Evolutionary conservation across 2,329 filamentous ascomycete species (phyloP), one percentile per base, ranked within the genome.

Genomic region (Ambrosiella xylebori): DNA sequence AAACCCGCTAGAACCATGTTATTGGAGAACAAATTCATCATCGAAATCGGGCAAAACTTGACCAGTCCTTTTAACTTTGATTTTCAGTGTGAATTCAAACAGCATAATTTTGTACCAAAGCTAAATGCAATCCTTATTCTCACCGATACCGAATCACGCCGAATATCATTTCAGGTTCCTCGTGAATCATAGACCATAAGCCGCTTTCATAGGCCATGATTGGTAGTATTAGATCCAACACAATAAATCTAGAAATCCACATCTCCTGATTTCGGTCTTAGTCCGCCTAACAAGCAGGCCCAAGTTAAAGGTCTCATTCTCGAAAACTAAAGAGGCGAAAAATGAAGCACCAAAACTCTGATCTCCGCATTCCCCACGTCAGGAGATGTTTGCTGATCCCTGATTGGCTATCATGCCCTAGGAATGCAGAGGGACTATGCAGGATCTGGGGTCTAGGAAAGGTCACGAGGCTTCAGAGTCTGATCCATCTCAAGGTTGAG

Each of bases 391-490:
- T 39, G 11, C 36, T 53, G 39, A 40, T 40, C 49, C 50, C 38
- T 58, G 57, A 58, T 58, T 58, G 57, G 57, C 50, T 19, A 45
- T 15, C 40, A 19, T 11, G 27, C n/a, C 5, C 52, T 15, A 19
- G 52, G 52, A 39, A 50, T 50, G 35, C 35, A 50, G 44, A 37
- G 2, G 27, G 53, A 44, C 44, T 49, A 53, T 58, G 57, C 39
- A 50, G 36, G n/a, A 13, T 57, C 41, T 38, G 45, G 45, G 55
- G 55, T 27, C 44, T 15, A 38, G 41, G 45, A 57, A 57, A 19
- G 55, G 57, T 58, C 57, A 58, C 50, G 57, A 58, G 57, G 57
- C 57, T 58, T 50, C 54, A 58, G 38, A 57, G 41, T 37, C n/a
- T 40, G 52, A 54, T 54, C 38, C 52, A 27, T 54, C 37, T 27